These are phyloP conservation scores for Aechmea fasciata DNA, from an alignment of 176 grass and related monocot genomes.

Conservation along the genomic window DNA sequence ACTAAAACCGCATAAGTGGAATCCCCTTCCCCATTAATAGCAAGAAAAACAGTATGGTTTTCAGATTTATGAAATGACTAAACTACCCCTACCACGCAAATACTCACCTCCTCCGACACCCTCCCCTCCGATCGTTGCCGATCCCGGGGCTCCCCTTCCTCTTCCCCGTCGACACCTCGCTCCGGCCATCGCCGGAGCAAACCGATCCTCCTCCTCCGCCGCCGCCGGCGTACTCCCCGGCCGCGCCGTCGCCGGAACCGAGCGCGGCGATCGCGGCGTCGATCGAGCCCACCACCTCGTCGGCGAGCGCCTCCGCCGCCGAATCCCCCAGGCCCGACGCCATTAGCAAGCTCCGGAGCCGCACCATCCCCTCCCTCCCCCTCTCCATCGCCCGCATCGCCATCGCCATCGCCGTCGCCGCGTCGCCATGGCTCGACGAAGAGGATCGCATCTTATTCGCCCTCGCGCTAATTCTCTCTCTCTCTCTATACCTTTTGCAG, in stretches of 20 bases:
- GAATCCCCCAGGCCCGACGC: background rate
- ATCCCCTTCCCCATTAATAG: background rate
- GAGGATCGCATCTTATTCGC: too few relatives aligned
- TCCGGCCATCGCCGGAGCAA: background rate
- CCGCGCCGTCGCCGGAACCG: background rate
- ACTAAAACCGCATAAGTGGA: background rate
- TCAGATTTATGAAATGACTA: slow-evolving; percentile 7
- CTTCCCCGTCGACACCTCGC: slow-evolving; percentile 12
- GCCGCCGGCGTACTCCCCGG: background rate
- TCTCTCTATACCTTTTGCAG: too few relatives aligned
- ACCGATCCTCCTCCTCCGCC: slow-evolving; percentile 11
- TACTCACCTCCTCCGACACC: slow-evolving; percentile 40
- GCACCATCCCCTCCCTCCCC: background rate
- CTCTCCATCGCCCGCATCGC: slow-evolving; percentile 20
- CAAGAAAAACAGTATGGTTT: background rate
- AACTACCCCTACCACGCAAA: background rate
- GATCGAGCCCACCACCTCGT: slow-evolving; percentile 8
- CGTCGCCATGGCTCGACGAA: too few relatives aligned
- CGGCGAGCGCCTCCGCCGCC: background rate
- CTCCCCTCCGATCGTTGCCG: slow-evolving; percentile 22
- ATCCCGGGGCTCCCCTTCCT: slow-evolving; percentile 15
- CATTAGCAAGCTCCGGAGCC: background rate
- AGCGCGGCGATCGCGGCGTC: background rate
- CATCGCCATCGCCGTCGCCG: slow-evolving; percentile 19
- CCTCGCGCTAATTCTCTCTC: too few relatives aligned